Evolutionary conservation across 2,329 filamentous ascomycete species (phyloP).

Genomic region (Cytospora chrysosperma): DNA sequence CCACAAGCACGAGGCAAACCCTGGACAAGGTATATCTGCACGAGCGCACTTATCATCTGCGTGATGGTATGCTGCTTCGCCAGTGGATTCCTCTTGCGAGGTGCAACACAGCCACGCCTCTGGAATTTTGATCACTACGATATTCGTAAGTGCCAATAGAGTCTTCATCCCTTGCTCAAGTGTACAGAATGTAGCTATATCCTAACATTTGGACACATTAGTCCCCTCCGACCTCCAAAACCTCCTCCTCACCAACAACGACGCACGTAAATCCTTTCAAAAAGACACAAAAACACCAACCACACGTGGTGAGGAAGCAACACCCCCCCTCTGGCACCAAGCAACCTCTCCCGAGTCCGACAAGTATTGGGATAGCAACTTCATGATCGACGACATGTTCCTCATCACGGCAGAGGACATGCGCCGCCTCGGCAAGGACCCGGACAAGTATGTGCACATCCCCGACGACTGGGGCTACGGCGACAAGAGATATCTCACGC

Average conservation of each 20-base stretch:
- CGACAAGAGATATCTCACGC: conserved; percentile 4
- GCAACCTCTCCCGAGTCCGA: neutral
- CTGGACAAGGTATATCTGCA: neutral
- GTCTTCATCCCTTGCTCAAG: accelerated
- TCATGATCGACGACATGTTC: conserved; percentile 12
- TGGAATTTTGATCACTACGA: conserved; percentile 5
- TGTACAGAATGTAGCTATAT: neutral
- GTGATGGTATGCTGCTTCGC: conserved; percentile 3
- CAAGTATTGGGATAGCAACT: conserved; percentile 7
- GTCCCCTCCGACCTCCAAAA: neutral
- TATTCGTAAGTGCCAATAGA: neutral
- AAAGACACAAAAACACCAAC: conserved; percentile 3
- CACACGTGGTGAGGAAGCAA: conserved; percentile 3
- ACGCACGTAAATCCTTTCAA: conserved; percentile 1
- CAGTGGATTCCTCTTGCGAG: neutral
- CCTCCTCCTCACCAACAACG: neutral
- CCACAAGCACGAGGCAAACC: neutral
- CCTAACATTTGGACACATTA: neutral
- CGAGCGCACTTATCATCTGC: neutral
- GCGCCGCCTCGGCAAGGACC: conserved; percentile 6
- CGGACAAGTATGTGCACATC: neutral
- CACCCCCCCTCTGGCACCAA: conserved; percentile 1
- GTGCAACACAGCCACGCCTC: neutral
- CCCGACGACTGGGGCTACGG: conserved; percentile 3
- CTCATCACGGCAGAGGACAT: conserved; percentile 9